phyloP scores from a whole-genome alignment of 169 alveolate species.

The Eimeria falciformis region DNA sequence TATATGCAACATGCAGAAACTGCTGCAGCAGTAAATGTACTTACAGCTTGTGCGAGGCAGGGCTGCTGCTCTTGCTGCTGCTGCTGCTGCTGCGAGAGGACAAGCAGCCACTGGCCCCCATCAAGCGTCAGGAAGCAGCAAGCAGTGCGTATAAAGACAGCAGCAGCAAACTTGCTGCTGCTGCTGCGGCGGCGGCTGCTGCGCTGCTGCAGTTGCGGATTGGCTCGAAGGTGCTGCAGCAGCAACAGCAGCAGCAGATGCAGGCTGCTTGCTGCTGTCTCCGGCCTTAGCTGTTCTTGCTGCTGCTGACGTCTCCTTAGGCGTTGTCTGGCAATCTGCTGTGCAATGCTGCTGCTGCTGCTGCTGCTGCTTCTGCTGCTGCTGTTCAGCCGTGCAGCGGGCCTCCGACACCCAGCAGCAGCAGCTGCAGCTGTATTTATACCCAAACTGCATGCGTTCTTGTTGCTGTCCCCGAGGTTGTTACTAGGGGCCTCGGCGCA shows the following conservation, averaged over 20 bases:
- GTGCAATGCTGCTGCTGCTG: slow-evolving; percentile 2
- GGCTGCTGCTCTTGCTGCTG: slow-evolving; percentile 15
- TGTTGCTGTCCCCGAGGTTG: not conserved
- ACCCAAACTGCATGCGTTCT: slow-evolving; percentile 16
- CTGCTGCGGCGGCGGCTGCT: not conserved
- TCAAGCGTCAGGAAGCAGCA: not conserved
- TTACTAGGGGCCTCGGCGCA: not conserved
- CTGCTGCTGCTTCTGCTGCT: not conserved
- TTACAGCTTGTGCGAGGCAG: slow-evolving; percentile 37
- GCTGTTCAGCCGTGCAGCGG: not conserved
- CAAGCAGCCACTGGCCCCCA: slow-evolving; percentile 11
- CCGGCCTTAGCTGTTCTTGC: slow-evolving; percentile 10
- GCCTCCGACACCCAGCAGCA: not conserved
- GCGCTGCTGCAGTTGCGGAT: not conserved
- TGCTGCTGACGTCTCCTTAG: slow-evolving; percentile 5
- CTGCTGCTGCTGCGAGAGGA: not conserved
- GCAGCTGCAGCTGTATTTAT: slow-evolving; percentile 9
- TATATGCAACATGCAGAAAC: not conserved
- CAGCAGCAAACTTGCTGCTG: not conserved
- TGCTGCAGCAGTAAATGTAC: not conserved
- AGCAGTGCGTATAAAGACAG: not conserved
- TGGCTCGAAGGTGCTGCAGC: not conserved
- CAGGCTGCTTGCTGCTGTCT: slow-evolving; percentile 32
- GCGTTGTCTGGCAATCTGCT: not conserved
- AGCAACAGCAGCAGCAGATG: not conserved